Conservation (phyloP, 1,139 yeast species). For the Hansenula lynferdii region DNA sequence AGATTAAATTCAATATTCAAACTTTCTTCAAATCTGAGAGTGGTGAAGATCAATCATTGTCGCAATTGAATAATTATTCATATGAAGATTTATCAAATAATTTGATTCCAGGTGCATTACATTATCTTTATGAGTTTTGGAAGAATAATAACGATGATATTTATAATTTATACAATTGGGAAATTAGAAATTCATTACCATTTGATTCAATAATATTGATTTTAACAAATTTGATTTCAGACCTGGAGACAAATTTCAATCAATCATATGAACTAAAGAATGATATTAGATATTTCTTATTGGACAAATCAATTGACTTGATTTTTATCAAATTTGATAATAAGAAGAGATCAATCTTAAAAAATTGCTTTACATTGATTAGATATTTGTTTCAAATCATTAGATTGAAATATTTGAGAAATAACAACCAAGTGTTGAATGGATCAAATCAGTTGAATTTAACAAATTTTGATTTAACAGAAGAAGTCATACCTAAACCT, state of each 20-base stretch:
- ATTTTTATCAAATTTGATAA: constrained; percentile 26
- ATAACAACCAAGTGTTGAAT: too few relatives aligned
- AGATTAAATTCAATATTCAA: constrained; percentile 19
- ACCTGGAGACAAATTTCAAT: constrained; percentile 36
- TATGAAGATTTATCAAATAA: constrained; percentile 49
- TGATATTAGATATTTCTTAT: constrained; percentile 24
- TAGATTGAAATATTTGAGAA: constrained; percentile 21
- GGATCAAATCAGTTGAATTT: constrained; percentile 17
- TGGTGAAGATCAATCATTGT: background rate
- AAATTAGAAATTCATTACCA: constrained; percentile 53
- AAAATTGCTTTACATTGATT: constrained; percentile 25
- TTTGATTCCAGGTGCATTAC: constrained; percentile 53
- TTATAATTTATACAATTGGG: constrained; percentile 47
- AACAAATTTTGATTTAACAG: constrained; percentile 19
- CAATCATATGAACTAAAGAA: constrained; percentile 22
- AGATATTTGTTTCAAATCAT: constrained; percentile 26
- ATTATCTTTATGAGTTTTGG: constrained; percentile 48
- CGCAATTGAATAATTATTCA: constrained; percentile 25
- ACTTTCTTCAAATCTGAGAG: constrained; percentile 5
- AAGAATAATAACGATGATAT: constrained; percentile 26
- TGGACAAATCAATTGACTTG: constrained; percentile 25
- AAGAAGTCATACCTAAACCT: constrained; percentile 23
- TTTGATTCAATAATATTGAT: constrained; percentile 53
- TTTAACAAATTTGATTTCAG: constrained; percentile 47
- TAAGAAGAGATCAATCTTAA: constrained; percentile 25